Base-by-base conservation (phyloP, 768 basidiomycete genomes). In the Serendipita sp. region DNA sequence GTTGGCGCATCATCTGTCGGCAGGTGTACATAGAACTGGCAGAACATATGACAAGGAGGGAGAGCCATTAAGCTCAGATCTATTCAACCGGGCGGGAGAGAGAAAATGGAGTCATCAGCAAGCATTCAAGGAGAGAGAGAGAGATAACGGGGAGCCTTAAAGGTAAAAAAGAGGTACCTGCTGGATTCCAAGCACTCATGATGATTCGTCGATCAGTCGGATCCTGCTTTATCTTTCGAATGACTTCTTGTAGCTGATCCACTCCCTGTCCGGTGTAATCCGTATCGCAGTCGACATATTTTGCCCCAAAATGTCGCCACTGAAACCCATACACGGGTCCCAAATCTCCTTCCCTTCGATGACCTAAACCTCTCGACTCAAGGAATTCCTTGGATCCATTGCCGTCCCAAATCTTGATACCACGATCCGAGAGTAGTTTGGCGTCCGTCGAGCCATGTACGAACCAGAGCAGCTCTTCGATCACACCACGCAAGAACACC, bases 241-340 rank as follows among this genome's bases (percentile, higher is more conserved):
- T 89, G 69, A 90, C 90, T 70, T 95, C 89, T 60, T 79, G 75
- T 52, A 98, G 77, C 77, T 99, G 95, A 76, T 99, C 95, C 47
- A 92, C 91, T 30, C 94, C 91, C 70, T 93, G 76, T 0, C 89
- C 89, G 0, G 79, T 75, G 71, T 96, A 96, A 69, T 88, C 83
- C 23, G 77, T 74, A 34, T 89, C 88, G 68, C 85, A 86, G 68
- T 88, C 83, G 1, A 73, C 75, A 68, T 95, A 95, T 66, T 82
- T 75, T 3, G 92, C 91, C 0, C 93, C 94, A 74, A 94, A 96
- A 73, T 94, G 91, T 64, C 93, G 79, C 93, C 93, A 97, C 70
- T 94, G 92, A 71, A 96, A 96, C 0, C 94, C 94, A 72, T 99
- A 99, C 0, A 99, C 91, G 0, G 95, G 95, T 0, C 96, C 96